A percentile compares a stretch with the other conserved stretches of the same genome.
phyloP scores from a whole-genome alignment of 441 rosid species.

The Erodium moschatum region DNA sequence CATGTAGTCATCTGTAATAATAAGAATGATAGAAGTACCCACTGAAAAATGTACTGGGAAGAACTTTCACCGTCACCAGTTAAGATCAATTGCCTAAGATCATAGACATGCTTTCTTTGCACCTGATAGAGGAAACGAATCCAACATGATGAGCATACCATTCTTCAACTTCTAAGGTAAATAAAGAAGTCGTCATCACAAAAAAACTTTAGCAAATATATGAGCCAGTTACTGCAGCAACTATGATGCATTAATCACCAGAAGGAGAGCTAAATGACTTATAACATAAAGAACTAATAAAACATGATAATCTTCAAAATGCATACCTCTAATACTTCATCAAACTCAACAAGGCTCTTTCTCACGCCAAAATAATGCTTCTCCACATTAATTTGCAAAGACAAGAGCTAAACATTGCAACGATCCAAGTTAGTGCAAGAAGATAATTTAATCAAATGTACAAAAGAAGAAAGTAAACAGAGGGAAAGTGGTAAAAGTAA shows the following conservation, averaged over 20 bases:
- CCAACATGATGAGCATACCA: neutral
- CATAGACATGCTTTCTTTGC: slow-evolving; percentile 93
- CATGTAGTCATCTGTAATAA: neutral
- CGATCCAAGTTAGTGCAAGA: slow-evolving; percentile 20
- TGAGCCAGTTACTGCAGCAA: too few species aligned
- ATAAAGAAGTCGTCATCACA: too few species aligned
- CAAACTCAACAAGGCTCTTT: slow-evolving; percentile 93
- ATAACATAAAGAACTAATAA: neutral
- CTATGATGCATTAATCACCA: too few species aligned
- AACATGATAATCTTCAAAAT: neutral
- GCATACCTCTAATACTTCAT: slow-evolving; percentile 90
- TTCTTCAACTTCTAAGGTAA: too few species aligned
- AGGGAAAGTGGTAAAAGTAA: too few species aligned
- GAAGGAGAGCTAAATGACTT: too few species aligned
- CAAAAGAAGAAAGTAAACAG: slow-evolving; percentile 4
- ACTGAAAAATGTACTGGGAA: slow-evolving; percentile 76
- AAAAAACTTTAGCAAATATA: too few species aligned
- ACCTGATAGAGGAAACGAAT: slow-evolving; percentile 39
- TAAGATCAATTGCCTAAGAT: slow-evolving; percentile 74
- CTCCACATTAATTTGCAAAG: slow-evolving; percentile 82
- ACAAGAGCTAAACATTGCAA: slow-evolving; percentile 52
- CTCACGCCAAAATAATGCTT: slow-evolving; percentile 86
- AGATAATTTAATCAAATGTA: neutral
- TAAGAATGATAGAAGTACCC: slow-evolving; percentile 26
- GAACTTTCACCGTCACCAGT: slow-evolving; percentile 78